Evolutionary conservation across 768 basidiomycete species (phyloP).

Genomic region (Suillus decipiens): DNA sequence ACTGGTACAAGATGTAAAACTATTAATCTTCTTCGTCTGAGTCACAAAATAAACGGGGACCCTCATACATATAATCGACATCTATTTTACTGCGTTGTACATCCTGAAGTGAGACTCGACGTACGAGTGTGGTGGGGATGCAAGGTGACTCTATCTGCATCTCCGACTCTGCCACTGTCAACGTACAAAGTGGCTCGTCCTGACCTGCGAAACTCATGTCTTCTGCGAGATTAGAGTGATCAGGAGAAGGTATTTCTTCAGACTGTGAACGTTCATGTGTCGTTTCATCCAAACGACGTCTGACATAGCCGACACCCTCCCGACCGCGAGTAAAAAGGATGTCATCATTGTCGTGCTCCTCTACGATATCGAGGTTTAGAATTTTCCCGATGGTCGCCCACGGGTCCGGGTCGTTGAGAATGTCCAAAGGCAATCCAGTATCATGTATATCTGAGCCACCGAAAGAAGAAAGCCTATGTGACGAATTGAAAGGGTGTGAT

Average conservation of each 20-base stretch:
- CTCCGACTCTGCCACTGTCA: not conserved
- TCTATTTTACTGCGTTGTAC: slow-evolving; percentile 2
- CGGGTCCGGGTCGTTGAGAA: slow-evolving; percentile 33
- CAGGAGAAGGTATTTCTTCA: not conserved
- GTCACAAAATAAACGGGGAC: slow-evolving; percentile 32
- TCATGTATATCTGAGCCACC: not conserved
- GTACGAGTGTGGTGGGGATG: not conserved
- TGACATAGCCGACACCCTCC: slow-evolving; percentile 30
- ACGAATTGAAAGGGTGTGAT: not conserved
- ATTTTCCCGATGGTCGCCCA: slow-evolving; percentile 34
- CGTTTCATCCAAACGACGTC: not conserved
- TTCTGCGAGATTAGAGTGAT: not conserved
- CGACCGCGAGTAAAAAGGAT: slow-evolving; percentile 24
- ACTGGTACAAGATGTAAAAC: not conserved
- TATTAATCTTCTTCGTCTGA: slow-evolving; percentile 34
- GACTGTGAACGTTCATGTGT: not conserved
- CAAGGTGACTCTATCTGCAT: not conserved
- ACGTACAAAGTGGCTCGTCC: not conserved
- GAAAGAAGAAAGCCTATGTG: not conserved
- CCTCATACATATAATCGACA: slow-evolving; percentile 18
- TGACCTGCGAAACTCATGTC: not conserved
- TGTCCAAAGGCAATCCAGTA: slow-evolving; percentile 20
- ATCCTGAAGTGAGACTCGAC: not conserved
- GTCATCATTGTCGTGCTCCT: not conserved
- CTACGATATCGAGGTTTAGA: slow-evolving; percentile 16